phyloP scores from a whole-genome alignment of 495 filamentous ascomycete genomes.

The Collariella sp. region DNA sequence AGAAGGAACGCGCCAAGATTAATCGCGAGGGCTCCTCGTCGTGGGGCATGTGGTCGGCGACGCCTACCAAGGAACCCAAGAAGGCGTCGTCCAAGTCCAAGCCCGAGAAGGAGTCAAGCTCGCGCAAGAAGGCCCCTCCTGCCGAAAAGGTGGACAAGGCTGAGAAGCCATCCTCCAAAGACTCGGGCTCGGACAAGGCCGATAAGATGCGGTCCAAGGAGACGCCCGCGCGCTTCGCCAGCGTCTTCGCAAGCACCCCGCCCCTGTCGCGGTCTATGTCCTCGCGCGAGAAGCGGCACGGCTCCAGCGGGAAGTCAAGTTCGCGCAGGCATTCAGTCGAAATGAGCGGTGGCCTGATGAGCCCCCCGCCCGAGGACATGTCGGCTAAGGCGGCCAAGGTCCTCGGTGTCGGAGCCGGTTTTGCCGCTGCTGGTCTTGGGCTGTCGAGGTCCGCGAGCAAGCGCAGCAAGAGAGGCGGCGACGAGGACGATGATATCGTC shows the following conservation, averaged over 20 bases:
- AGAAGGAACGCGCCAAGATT: conserved; percentile 40
- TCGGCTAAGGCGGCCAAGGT: conserved; percentile 46
- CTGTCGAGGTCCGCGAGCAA: conserved; percentile 29
- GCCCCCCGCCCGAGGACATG: conserved; percentile 44
- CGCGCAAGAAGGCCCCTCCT: conserved; percentile 26
- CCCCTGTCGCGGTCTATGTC: conserved; percentile 46
- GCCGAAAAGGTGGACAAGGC: conserved; percentile 33
- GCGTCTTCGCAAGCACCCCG: conserved; percentile 44
- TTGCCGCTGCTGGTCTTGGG: conserved; percentile 7
- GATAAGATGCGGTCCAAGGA: conserved; percentile 33
- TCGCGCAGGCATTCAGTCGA: conserved; percentile 44
- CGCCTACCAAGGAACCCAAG: conserved; percentile 32
- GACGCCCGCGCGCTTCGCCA: conserved; percentile 32
- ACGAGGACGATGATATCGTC: conserved; percentile 40
- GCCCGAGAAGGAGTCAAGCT: conserved; percentile 26
- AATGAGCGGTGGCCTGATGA: conserved; percentile 36
- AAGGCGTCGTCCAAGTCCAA: conserved; percentile 33
- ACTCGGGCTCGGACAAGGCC: conserved; percentile 37
- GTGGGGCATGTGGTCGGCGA: conserved; percentile 39
- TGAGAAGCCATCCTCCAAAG: conserved; percentile 31
- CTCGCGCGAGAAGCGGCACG: conserved; percentile 39
- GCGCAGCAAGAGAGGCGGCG: conserved; percentile 31
- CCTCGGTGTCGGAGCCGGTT: conserved; percentile 34
- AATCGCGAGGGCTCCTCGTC: conserved; percentile 36
- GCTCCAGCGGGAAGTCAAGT: conserved; percentile 30